Evolutionary conservation across 371 early-diverging fungal genomes (phyloP), one percentile per base, ranked within the genome.

Genomic region (Mycotypha africana): DNA sequence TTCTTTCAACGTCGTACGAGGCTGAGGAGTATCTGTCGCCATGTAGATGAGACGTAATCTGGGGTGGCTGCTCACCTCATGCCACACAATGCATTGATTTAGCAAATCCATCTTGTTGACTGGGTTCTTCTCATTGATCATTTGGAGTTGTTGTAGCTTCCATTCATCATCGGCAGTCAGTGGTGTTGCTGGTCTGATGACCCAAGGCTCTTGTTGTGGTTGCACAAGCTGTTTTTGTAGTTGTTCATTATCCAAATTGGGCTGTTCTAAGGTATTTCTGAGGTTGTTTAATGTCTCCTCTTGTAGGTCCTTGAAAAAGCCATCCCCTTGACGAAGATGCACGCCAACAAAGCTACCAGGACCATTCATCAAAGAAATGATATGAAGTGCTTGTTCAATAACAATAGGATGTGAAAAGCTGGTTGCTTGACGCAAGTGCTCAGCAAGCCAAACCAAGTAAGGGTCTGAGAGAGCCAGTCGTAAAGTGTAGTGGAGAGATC

Each of bases 1-100:
- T 0, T 52, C 49, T 6, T 55, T 51, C 4, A 79, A 42, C 1
- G 67, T 49, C 0, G 48, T 31, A 20, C 80, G 72, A 20, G 80
- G 80, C 24, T 67, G 56, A 16, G 56, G 62, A 9, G 77, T 66
- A 58, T 79, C 80, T 0, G 80, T 79, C 4, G 80, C 76, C 70
- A 79, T 70, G 30, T 67, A 79, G 21, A 77, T 61, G 40, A 79
- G 56, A 0, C 63, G 70, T 21, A 62, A 42, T 34, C 56, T 47
- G 4, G 65, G 65, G 35, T 56, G 56, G 12, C 57, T 42, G 2
- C 42, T 30, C 16, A 48, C 20, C 17, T 17, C 38, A 17, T 49
- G 43, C 34, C 47, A 42, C 6, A 30, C 28, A 0, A 50, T 32
- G 24, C 60, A 59, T 30, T 49, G 46, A 17, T 33, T 50, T 9